A percentile compares a stretch with the other conserved stretches of the same genome.
phyloP scores from a whole-genome alignment of 1,139 yeast species.

The Spencermartinsiella ligniputridi region DNA sequence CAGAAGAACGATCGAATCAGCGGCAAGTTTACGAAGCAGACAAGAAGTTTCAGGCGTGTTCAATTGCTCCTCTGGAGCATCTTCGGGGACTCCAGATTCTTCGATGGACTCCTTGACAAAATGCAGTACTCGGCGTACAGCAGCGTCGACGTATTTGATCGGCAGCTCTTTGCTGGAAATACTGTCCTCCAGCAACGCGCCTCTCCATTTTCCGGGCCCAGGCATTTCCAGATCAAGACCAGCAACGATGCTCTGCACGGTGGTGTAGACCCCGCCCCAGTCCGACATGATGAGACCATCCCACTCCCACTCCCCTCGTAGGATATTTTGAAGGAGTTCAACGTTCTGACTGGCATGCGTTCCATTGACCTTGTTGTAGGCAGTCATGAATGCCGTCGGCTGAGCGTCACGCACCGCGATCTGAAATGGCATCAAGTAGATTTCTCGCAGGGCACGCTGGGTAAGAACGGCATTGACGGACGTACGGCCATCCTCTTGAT shows the following conservation, averaged over 20 bases:
- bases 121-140: conserved; percentile 44
- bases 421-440: conserved; percentile 60
- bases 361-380: conserved; percentile 58
- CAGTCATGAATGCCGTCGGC: conserved; percentile 54
- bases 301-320: conserved; percentile 54
- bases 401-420: conserved; percentile 47
- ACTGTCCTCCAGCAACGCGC: conserved; percentile 29
- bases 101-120: conserved; percentile 42
- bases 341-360: conserved; percentile 49
- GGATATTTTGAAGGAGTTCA: conserved; percentile 40
- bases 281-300: conserved; percentile 56
- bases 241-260: conserved; percentile 44
- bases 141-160: conserved; percentile 36
- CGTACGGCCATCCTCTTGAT: conserved; percentile 57
- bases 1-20: conserved; percentile 48
- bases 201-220: conserved; percentile 50
- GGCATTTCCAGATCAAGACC: conserved; percentile 66
- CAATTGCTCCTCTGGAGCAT: conserved; percentile 39
- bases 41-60: conserved; percentile 45
- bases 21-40: conserved; percentile 45
- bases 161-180: conserved; percentile 20
- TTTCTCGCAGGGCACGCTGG: conserved; percentile 57
- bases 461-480: conserved; percentile 46
- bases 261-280: conserved; percentile 58
- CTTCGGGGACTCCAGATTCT: conserved; percentile 42